Base-by-base conservation (phyloP, 2,329 filamentous ascomycete genomes). In the Ophiostoma sp. region DNA sequence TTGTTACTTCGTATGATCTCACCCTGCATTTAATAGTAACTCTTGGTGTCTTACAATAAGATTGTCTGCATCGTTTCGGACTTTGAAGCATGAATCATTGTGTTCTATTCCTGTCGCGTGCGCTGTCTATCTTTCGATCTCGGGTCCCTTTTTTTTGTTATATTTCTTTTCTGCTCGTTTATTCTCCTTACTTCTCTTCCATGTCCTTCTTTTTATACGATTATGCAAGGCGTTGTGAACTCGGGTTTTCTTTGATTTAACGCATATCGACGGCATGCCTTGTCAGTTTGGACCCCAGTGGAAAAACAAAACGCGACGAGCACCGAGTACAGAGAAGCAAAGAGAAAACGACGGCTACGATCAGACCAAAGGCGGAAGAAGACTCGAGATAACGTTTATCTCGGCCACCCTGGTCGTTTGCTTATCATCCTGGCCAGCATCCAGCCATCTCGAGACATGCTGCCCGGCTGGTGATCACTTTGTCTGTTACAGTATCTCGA, bases 181-280 rank as follows among this genome's bases (percentile, higher is more conserved):
- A 9, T 8, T 55, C 27, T 27, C 3, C 2, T n/a, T 49, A 7
- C 16, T 49, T n/a, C 18, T 55, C n/a, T 55, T 27, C 27, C 27
- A 3, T 55, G 3, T 9, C 3, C 14, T 55, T 55, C 18, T 55
- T 7, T 55, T 55, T 27, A n/a, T 9, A 55, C 49, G 27, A 55
- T 27, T 55, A 55, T 55, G 49, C 49, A 55, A 55, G 49, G 49
- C 27, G 49, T 12, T 55, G 49, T 14, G n/a, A 18, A 55, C 49
- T 55, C 49, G 27, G 16, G 47, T 55, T 55, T 27, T 55, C 49
- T 55, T 9, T 55, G 49, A 55, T 55, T 55, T 18, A 27, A 27
- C 27, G n/a, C n/a, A 7, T 18, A 55, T 55, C 18, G 49, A 55
- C 49, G 49, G 27, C 49, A 55, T 55, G 18, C 27, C 49, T 55